A percentile compares a stretch with the other conserved stretches of the same genome.
These are phyloP conservation scores for Crithidia bombi DNA, from an alignment of 208 protist genomes.

Conservation along the genomic window DNA sequence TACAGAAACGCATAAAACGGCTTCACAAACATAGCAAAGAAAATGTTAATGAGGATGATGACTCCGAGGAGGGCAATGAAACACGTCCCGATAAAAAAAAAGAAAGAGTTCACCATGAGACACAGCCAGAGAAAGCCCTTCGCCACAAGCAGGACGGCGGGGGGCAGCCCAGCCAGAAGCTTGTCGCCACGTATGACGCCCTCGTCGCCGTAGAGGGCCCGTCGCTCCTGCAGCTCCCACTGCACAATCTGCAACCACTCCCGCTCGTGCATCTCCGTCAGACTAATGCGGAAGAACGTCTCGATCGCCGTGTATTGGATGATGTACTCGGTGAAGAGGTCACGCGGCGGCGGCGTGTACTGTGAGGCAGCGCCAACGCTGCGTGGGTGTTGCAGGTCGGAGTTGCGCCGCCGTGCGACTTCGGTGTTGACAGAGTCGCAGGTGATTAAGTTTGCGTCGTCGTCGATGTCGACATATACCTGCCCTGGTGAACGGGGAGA, in stretches of 20 bases:
- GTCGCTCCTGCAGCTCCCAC: slow-evolving; percentile 43
- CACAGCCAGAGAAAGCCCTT: slow-evolving; percentile 63
- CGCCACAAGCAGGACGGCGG: slow-evolving; percentile 36
- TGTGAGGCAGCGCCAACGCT: background rate
- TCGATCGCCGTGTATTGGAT: slow-evolving; percentile 58
- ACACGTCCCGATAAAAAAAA: slow-evolving; percentile 60
- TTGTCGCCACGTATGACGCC: slow-evolving; percentile 30
- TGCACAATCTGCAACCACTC: slow-evolving; percentile 71
- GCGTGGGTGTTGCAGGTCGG: background rate
- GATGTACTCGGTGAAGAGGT: slow-evolving; percentile 56
- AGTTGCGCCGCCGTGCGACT: background rate
- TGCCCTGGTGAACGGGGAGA: slow-evolving; percentile 4
- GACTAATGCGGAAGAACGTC: slow-evolving; percentile 57
- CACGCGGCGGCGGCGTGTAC: background rate
- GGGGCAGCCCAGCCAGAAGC: slow-evolving; percentile 43
- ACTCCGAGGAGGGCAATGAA: slow-evolving; percentile 55
- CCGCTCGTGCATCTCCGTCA: slow-evolving; percentile 55
- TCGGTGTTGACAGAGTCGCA: slow-evolving; percentile 34
- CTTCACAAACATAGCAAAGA: slow-evolving; percentile 64
- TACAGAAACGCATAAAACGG: slow-evolving; percentile 69
- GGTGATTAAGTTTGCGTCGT: slow-evolving; percentile 36
- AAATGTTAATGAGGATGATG: slow-evolving; percentile 50
- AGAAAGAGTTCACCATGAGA: slow-evolving; percentile 61
- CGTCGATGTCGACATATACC: slow-evolving; percentile 21
- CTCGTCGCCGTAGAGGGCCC: slow-evolving; percentile 17